Base-by-base conservation (phyloP, 2,329 filamentous ascomycete species). In the Beauveria scarabaeidicola region DNA sequence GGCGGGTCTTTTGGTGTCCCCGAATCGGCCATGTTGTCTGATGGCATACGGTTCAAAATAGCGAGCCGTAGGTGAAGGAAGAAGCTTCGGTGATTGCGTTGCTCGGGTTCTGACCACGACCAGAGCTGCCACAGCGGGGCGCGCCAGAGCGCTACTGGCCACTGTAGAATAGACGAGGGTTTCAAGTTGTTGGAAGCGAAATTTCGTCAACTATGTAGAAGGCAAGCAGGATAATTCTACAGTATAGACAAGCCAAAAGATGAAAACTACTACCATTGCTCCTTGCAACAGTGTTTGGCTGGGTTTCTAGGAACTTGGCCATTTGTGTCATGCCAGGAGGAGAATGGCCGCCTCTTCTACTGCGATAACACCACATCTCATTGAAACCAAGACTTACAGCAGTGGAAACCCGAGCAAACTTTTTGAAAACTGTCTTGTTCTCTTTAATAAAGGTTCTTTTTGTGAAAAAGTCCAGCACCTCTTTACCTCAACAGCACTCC, bases 21-120 rank as follows among this genome's bases (percentile, higher is more conserved):
- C 17, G 50, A 47, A 36, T 79, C 77, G n/a, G 56, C 66, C 10
- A 69, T 64, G 47, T 64, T 70, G 38, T 66, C 60, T 61, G 69
- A 66, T 9, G 68, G 59, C 70, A 73, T 73, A 52, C 52, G 64
- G 51, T 46, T 9, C 1, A 36, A 43, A 38, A 10, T 38, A 15
- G 25, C n/a, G 47, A 44, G 48, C 25, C 19, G n/a, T 25, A 52
- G 56, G 27, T 46, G 56, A 17, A 11, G 48, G 56, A 58, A 52
- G 48, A 52, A 52, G 56, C 19, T 46, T 23, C 17, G 25, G 13
- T 36, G 23, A 15, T 8, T 38, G 40, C n/a, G 29, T 29, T 9
- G 47, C 21, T 15, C 23, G 21, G 19, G 11, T 32, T 47, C 46
- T 19, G 57, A 32, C 41, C 48, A 43, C 27, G 10, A 41, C 29